Base-by-base conservation (phyloP, 768 basidiomycete species). In the Podaxis rugospora region DNA sequence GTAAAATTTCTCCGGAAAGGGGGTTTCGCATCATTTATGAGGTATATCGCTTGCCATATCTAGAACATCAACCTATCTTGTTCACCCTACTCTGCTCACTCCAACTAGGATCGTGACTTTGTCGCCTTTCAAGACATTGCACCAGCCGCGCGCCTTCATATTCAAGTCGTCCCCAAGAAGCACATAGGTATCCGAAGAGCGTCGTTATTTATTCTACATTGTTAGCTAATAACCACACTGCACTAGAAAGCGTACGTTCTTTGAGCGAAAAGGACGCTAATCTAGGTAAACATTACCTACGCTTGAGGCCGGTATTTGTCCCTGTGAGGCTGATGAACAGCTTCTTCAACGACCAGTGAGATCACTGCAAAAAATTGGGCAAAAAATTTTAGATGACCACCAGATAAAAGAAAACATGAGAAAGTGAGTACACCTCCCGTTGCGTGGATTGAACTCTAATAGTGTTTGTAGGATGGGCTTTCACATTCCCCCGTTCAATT, bases 401-500 rank as follows among this genome's bases (percentile, higher is more conserved):
- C 72, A 76, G 9, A 72, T 84, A n/a, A 74, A 76, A 5, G 60
- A 63, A 11, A 57, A 69, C 46, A 73, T 75, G 63, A 81, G 84
- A 70, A 79, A 76, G 88, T 86, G 64, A 59, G 73, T 64, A 25
- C 5, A 16, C 42, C 4, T 9, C 7, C 51, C 27, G 16, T 55
- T 58, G 35, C 61, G 21, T 3, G 9, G 28, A 13, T 28, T 25
- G 25, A 35, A 25, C 10, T 28, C 56, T 27, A 40, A 36, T 35
- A 58, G n/a, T 55, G 23, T 13, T 51, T 57, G 37, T 59, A 91
- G 91, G 63, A 77, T 92, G 75, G 90, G 91, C 0, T 93, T 92
- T 67, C 90, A 93, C 68, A 89, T 92, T 56, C 88, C 90, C 0
- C 91, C 91, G 0, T 90, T 88, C 71, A 87, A 83, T 60, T 86